Base-by-base conservation (phyloP, 2,329 filamentous ascomycete genomes). In the Thermothelomyces thermophilus region DNA sequence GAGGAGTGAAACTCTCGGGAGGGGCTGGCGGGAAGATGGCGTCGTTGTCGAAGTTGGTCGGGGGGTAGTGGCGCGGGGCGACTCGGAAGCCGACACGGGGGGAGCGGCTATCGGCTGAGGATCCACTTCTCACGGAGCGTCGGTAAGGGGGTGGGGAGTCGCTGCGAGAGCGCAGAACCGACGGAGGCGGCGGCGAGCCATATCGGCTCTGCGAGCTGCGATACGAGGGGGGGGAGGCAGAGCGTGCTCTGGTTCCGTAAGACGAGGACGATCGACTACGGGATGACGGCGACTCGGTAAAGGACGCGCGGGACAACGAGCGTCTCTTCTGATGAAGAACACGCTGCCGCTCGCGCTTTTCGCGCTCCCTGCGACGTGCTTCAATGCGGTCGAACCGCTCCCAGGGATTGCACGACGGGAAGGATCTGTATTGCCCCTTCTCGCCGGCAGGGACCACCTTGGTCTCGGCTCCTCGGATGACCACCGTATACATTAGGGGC, bases 381-480 rank as follows among this genome's bases (percentile, higher is more conserved):
- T 63, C 62, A 2, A 42, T 42, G 13, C 44, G 28, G 43, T 64
- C 62, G 10, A 50, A 52, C 1, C 33, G 17, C 13, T 31, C 22
- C 62, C 62, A 64, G 4, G 62, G 62, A 24, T 63, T 63, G n/a
- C 39, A 44, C 41, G 31, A 26, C 1, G 37, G 26, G 2, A 33
- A 46, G 33, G 52, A 51, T 17, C 46, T 46, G 40, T 16, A 34
- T 48, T 60, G 33, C 7, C 54, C 52, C 5, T 51, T 52, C 2
- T 37, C 42, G 8, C 52, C 54, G 1, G 31, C 16, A 8, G 41
- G 43, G 14, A 50, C 51, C 13, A 48, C 53, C 19, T 50, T 53
- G n/a, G 56, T 55, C 44, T 60, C 58, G 13, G 28, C 49, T 1
- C 61, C 61, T 8, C 57, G 58, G 37, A 62, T 56, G 33, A 63